Evolutionary conservation across 148 eudicot species (phyloP), one percentile per base, ranked within the genome.

Genomic region (Amaranthus hypochondriacus): DNA sequence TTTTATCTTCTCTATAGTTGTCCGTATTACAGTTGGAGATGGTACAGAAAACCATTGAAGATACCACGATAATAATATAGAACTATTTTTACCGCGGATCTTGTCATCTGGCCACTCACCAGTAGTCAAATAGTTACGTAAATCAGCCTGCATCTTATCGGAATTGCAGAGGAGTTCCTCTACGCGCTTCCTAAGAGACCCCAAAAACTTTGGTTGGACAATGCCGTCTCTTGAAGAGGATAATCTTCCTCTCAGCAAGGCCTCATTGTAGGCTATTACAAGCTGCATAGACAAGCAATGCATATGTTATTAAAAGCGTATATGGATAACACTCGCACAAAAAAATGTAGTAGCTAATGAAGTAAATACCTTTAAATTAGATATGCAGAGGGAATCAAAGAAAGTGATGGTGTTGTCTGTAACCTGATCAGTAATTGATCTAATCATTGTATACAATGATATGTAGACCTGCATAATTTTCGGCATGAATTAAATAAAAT

Each of bases 41-140:
- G 99, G 99, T 50, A 95, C 86, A 47, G 71, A 57, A 68, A 81
- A 92, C 99, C 99, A 92, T 48, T 87, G 87, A 39, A 95, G 90
- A 83, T 92, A 92, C 99, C 96, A 90, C n/a, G 97, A 87, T 62
- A 95, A 90, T 18, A 84, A 72, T 71, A 80, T 56, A 4, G 86
- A 80, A 47, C 76, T 70, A 62, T 83, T 85, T 58, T 78, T 74
- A 48, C 78, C 80, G 59, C 43, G 74, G 12, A 79, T 72, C 69
- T 79, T 81, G 68, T 67, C 80, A 6, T 44, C 73, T 42, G 96
- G 96, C 99, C 97, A 95, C 52, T 47, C 79, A 54, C 97, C 97
- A 10, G 85, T 74, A 58, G 63, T 72, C 48, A 87, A 51, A 71
- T 95, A 95, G 55, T 80, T 79, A 51, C 14, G 73, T 28, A 95